Percentiles rank a stretch among this genome's conserved stretches.
phyloP scores from a whole-genome alignment of 164 flowering plant genomes.

The Umbilicus rupestris region DNA sequence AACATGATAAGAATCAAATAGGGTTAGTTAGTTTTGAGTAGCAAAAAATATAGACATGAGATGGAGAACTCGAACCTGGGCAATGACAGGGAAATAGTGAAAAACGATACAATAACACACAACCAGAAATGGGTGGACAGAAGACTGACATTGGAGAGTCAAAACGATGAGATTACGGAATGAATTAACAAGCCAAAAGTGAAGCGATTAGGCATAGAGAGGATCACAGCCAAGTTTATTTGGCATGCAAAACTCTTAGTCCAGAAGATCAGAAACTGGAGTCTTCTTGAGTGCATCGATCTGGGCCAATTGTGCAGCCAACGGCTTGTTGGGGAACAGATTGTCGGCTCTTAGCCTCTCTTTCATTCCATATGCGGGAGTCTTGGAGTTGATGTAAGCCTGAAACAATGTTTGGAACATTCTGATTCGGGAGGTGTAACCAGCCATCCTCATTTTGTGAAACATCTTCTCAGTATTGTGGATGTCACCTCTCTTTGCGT shows the following conservation, averaged over 20 bases:
- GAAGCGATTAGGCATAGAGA: neutral
- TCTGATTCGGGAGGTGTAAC: slow-evolving; percentile 33
- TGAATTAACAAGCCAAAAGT: too few relatives aligned
- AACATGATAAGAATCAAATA: too few relatives aligned
- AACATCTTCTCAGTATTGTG: slow-evolving; percentile 77
- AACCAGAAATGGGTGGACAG: too few relatives aligned
- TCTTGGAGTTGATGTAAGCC: slow-evolving; percentile 59
- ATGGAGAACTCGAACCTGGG: too few relatives aligned
- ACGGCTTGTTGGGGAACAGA: slow-evolving; percentile 43
- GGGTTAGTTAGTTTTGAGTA: too few relatives aligned
- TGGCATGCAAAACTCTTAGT: slow-evolving; percentile 22
- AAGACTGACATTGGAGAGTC: too few relatives aligned
- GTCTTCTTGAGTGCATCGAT: slow-evolving; percentile 54
- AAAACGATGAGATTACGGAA: too few relatives aligned
- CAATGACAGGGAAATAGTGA: too few relatives aligned
- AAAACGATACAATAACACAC: too few relatives aligned
- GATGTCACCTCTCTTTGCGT: slow-evolving; percentile 66
- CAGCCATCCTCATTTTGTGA: slow-evolving; percentile 42
- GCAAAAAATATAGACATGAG: too few relatives aligned
- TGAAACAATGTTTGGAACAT: slow-evolving; percentile 42
- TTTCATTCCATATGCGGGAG: slow-evolving; percentile 70
- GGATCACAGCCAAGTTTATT: neutral
- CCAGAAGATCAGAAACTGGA: slow-evolving; percentile 48
- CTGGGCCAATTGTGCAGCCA: slow-evolving; percentile 36
- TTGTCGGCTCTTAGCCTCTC: slow-evolving; percentile 82